These are phyloP conservation scores for Pseudomassariella vexata DNA, from an alignment of 2,329 filamentous ascomycete species.

Conservation along the genomic window DNA sequence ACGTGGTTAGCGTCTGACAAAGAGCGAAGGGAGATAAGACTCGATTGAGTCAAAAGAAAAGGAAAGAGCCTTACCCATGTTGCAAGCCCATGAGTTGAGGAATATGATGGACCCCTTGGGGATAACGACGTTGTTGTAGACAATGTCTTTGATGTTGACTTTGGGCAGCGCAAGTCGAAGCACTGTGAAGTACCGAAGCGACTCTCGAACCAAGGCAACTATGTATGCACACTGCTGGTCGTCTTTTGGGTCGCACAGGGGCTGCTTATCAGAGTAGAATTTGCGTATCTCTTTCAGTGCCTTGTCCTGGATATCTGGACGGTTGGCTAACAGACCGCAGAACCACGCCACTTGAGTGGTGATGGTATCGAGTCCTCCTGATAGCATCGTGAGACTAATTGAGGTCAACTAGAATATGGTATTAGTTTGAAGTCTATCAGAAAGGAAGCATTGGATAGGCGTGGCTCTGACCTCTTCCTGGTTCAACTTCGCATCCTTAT, in stretches of 20 bases:
- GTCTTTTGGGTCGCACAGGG: conserved; percentile 63
- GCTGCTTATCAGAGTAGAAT: conserved; percentile 43
- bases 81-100: conserved; percentile 64
- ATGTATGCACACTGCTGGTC: conserved; percentile 74
- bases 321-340: conserved; percentile 51
- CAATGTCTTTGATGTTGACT: conserved; percentile 65
- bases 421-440: background rate
- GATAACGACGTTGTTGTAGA: conserved; percentile 60
- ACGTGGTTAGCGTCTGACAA: too few relatives aligned
- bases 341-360: conserved; percentile 63
- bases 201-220: conserved; percentile 73
- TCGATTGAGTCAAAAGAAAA: too few relatives aligned
- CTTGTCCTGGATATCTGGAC: conserved; percentile 57
- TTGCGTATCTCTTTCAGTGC: conserved; percentile 51
- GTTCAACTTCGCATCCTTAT: conserved; percentile 57
- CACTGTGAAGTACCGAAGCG: conserved; percentile 72
- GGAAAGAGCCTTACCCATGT: conserved; percentile 59
- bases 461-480: conserved; percentile 30
- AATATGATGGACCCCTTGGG: conserved; percentile 75
- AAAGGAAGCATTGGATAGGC: too few relatives aligned
- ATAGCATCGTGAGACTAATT: conserved; percentile 66
- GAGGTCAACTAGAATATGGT: conserved; percentile 38
- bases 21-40: too few relatives aligned
- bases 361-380: conserved; percentile 61
- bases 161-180: conserved; percentile 74